These are phyloP conservation scores for Saccharomycopsis hybrid DNA, from an alignment of 1,139 yeast species.

Conservation along the genomic window DNA sequence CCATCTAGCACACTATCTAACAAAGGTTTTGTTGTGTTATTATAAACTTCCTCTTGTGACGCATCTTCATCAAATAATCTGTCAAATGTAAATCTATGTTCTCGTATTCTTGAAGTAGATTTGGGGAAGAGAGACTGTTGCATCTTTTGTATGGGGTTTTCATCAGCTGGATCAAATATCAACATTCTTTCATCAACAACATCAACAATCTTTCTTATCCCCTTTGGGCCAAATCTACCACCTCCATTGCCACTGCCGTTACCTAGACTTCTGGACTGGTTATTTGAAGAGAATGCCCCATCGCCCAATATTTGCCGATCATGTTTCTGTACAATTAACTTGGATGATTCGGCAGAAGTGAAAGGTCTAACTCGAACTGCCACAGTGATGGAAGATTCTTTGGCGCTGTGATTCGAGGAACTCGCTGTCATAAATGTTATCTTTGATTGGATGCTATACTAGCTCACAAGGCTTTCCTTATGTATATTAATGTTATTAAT, in stretches of 20 bases:
- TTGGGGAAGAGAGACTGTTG: constrained; percentile 52
- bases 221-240: constrained; percentile 34
- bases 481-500: too few relatives aligned
- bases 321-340: constrained; percentile 34
- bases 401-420: too few relatives aligned
- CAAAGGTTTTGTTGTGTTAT: constrained; percentile 61
- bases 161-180: constrained; percentile 73
- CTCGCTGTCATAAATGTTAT: too few relatives aligned
- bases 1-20: constrained; percentile 77
- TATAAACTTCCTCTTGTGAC: constrained; percentile 62
- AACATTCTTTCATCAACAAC: constrained; percentile 88
- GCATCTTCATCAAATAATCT: constrained; percentile 63
- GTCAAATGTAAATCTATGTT: constrained; percentile 81
- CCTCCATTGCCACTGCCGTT: neutral
- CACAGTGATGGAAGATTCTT: constrained; percentile 67
- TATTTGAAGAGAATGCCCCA: constrained; percentile 20
- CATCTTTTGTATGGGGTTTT: constrained; percentile 56
- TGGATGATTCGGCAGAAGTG: constrained; percentile 48
- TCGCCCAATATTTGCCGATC: constrained; percentile 24
- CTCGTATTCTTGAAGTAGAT: constrained; percentile 32
- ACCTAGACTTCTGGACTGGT: constrained; percentile 20
- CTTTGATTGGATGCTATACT: too few relatives aligned
- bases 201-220: constrained; percentile 65
- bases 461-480: too few relatives aligned
- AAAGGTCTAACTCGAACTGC: constrained; percentile 85